Evolutionary conservation across 148 eudicot genomes (phyloP).

Genomic region (Gaultheria prostrata): DNA sequence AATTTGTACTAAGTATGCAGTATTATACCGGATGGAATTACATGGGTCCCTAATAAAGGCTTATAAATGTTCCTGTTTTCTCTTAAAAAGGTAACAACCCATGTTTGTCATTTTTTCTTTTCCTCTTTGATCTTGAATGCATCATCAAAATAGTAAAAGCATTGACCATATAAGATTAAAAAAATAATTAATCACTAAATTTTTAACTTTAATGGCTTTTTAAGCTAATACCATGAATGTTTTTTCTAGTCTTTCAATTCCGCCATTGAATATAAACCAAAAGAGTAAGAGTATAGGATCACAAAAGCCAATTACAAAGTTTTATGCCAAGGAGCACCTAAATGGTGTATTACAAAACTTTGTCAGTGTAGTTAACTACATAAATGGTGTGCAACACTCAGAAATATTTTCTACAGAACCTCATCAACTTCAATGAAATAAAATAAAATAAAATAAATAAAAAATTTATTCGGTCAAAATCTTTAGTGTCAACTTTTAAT

Average conservation of each 20-base stretch:
- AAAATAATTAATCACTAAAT: not conserved
- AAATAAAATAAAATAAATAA: no score
- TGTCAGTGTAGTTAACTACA: no score
- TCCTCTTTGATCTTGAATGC: not conserved
- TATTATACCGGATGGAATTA: no score
- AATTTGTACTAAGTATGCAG: no score
- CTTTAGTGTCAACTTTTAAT: no score
- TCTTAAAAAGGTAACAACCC: not conserved
- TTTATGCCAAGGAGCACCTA: not conserved
- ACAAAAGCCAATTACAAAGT: not conserved
- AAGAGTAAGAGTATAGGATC: not conserved
- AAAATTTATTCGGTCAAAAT: not conserved
- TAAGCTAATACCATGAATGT: not conserved
- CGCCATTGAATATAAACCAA: not conserved
- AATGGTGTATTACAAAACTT: not conserved
- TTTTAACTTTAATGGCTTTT: not conserved
- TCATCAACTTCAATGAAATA: not conserved
- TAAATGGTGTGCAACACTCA: not conserved
- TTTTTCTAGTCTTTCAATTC: not conserved
- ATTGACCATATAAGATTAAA: not conserved
- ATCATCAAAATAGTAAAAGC: not conserved
- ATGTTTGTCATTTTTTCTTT: not conserved
- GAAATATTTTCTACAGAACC: not conserved
- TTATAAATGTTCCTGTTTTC: not conserved
- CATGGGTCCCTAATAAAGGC: not conserved